phyloP scores from a whole-genome alignment of 2,329 filamentous ascomycete genomes.

The Trichothecium roseum region DNA sequence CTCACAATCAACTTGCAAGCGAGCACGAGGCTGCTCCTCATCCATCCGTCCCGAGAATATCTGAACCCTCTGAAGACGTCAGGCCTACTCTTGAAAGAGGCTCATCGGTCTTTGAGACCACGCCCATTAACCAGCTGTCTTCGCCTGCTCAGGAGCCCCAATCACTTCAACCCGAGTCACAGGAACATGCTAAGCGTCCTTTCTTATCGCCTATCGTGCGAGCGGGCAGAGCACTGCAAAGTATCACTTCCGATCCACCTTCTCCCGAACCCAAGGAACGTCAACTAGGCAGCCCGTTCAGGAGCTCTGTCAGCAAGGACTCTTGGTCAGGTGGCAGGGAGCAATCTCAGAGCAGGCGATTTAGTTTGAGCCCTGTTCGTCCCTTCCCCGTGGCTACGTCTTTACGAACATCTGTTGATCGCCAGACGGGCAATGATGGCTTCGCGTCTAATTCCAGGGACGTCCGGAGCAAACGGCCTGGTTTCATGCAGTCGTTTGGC shows the following conservation, averaged over 20 bases:
- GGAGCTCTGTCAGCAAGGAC: slow-evolving; percentile 26
- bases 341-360: slow-evolving; percentile 11
- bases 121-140: slow-evolving; percentile 25
- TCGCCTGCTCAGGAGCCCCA: slow-evolving; percentile 24
- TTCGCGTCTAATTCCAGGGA: slow-evolving; percentile 14
- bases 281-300: slow-evolving; percentile 46
- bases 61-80: slow-evolving; percentile 2
- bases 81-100: neutral
- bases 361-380: slow-evolving; percentile 19
- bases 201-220: slow-evolving; percentile 48
- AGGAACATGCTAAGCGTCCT: slow-evolving; percentile 25
- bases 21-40: slow-evolving; percentile 5
- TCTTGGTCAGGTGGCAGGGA: slow-evolving; percentile 18
- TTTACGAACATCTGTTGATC: slow-evolving; percentile 5
- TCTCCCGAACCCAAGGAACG: slow-evolving; percentile 42
- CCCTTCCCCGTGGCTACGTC: slow-evolving; percentile 7
- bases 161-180: slow-evolving; percentile 17
- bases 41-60: neutral
- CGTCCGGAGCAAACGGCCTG: slow-evolving; percentile 15
- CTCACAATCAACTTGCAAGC: slow-evolving; percentile 6
- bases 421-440: slow-evolving; percentile 13
- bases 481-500: slow-evolving; percentile 21
- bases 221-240: slow-evolving; percentile 44
- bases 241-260: slow-evolving; percentile 47
- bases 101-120: slow-evolving; percentile 16